Base-by-base conservation (phyloP, 2,329 filamentous ascomycete species). In the Hypoxylon rubiginosum region DNA sequence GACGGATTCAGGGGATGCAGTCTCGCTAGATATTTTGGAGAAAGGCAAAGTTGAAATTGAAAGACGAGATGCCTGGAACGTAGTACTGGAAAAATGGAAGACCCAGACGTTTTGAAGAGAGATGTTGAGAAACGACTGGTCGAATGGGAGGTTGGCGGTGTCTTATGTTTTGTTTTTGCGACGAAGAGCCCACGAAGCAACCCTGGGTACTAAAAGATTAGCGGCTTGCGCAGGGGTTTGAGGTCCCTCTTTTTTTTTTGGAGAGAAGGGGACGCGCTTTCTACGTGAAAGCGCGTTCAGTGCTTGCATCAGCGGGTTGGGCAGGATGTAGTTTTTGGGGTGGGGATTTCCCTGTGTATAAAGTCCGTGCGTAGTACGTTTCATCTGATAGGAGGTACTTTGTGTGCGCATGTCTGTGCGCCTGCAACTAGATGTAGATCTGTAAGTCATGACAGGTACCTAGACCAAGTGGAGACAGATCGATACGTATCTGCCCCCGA, bases 221-320 rank as follows among this genome's bases (percentile, higher is more conserved):
- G 39, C 46, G 17, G 54, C 46, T 39, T 50, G 30, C 36, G 39
- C 59, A 61, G 59, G 62, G 66, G 57, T 58, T 56, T 54, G 19
- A 15, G 48, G 15, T n/a, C 26, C 46, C 49, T 36, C 39, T 52
- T 49, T 63, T 66, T 59, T 57, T 50, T 48, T 21, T 19, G 26
- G 41, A 19, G 53, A 30, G 34, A 36, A 26, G 58, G 19, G 39
- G 41, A 69, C 72, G 72, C 51, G 64, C 66, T 56, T 63, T 64
- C 58, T 61, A 43, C 41, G 6, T 34, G 51, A 64, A 62, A 73
- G 69, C 73, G 73, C 71, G 71, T 75, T 75, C 69, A 75, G 74
- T 75, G 72, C 67, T 75, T 74, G 73, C 73, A 75, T 72, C 32
- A 39, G 51, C 6, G 24, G 45, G 26, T 49, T 34, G 32, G 48